phyloP scores from a whole-genome alignment of 192 early-diverging fungal species.

The Umbelopsis sp. region DNA sequence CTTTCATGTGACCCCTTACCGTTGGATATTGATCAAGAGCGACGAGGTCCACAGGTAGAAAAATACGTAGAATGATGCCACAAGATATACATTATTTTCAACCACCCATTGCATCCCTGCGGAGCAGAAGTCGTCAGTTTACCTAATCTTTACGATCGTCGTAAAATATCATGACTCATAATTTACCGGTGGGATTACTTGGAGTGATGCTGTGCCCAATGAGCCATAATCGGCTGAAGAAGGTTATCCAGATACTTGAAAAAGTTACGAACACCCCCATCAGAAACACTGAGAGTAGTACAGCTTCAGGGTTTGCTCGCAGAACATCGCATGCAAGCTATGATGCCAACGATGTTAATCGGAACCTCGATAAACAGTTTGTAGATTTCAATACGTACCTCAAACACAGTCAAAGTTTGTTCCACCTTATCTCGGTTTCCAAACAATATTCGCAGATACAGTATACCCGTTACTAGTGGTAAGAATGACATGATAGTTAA shows the following conservation, averaged over 20 bases:
- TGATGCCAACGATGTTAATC: background rate
- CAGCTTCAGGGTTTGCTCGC: constrained; percentile 68
- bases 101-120: constrained; percentile 50
- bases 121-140: background rate
- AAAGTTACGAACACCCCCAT: constrained; percentile 63
- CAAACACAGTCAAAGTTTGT: constrained; percentile 56
- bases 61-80: constrained; percentile 61
- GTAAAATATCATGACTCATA: constrained; percentile 6
- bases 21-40: constrained; percentile 72
- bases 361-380: background rate
- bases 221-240: constrained; percentile 70
- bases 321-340: constrained; percentile 77
- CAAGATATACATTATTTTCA: constrained; percentile 50
- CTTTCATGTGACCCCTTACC: constrained; percentile 28
- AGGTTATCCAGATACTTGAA: constrained; percentile 63
- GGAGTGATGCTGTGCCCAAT: constrained; percentile 43
- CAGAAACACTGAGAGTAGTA: constrained; percentile 62
- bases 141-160: constrained; percentile 16
- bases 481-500: constrained; percentile 52
- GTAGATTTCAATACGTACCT: constrained; percentile 35
- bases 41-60: constrained; percentile 80
- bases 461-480: constrained; percentile 46
- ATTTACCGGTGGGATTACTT: constrained; percentile 14
- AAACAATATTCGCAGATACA: constrained; percentile 45
- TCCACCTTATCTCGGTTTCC: constrained; percentile 45